Base-by-base conservation (phyloP, 2,329 filamentous ascomycete species). In the Pestalotiopsis sp. region DNA sequence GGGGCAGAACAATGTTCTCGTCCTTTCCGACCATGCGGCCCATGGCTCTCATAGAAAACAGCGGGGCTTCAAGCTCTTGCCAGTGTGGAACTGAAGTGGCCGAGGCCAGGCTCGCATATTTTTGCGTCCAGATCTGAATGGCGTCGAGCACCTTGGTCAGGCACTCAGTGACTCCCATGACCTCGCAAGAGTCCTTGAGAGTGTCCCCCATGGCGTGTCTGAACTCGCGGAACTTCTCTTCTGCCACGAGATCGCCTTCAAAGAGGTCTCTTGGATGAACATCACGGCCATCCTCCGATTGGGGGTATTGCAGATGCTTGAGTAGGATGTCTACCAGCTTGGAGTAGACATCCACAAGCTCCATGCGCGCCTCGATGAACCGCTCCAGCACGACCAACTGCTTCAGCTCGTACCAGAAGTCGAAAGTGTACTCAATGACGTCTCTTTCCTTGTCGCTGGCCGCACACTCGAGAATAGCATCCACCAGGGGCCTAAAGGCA, bases 321-420 rank as follows among this genome's bases (percentile, higher is more conserved):
- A 99, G 91, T 84, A 99, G 92, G 72, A 98, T 91, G 77, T 98
- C 95, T 69, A 99, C 95, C 52, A 99, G 86, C 77, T 92, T 92
- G 2, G 94, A 93, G 80, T 94, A 99, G 61, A 98, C 84, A 73
- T 97, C 93, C 45, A 93, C 86, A 67, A 94, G 88, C 74, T 92
- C 87, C 71, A 94, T 80, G 65, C 95, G 90, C 56, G 95, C 92
- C 75, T 94, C 88, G 65, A 93, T 92, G 78, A 98, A 99, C 73
- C 92, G 92, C 45, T 98, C 95, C 66, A 99, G 82, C 1, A 95
- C 94, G 62, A 99, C 86, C 78, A 97, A 98, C 79, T 98, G 94
- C 84, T 99, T 99, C 61, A 99, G 87, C 78, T 99, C 96, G 78
- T 97, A 98, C 96, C 96, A 99, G 83, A 99, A 98, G 73, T 90